Evolutionary conservation across 805 yeast genomes (phyloP).

Genomic region (Wickerhamiella musiphila): DNA sequence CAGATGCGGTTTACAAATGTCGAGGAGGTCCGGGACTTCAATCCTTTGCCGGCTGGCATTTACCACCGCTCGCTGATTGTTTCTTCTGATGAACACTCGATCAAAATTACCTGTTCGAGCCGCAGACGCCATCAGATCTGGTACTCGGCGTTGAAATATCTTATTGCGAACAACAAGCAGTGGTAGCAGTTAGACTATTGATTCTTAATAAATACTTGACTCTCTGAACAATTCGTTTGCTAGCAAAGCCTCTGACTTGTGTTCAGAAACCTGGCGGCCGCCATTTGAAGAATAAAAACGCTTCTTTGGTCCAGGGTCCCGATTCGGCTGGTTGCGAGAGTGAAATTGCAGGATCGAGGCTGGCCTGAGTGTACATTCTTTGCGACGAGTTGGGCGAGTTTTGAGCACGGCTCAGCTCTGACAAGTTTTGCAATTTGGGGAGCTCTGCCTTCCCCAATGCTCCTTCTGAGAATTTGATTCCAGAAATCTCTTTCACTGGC

Average conservation of each 20-base stretch:
- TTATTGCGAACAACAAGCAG: conserved; percentile 29
- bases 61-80: conserved; percentile 72
- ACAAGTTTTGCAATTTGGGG: too few relatives aligned
- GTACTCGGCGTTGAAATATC: conserved; percentile 66
- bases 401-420: neutral
- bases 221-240: too few relatives aligned
- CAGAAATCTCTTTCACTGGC: too few relatives aligned
- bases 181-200: neutral
- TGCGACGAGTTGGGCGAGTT: neutral
- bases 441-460: too few relatives aligned
- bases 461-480: too few relatives aligned
- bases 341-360: neutral
- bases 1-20: conserved; percentile 34
- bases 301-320: conserved; percentile 8
- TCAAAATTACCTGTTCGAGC: conserved; percentile 76
- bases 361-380: neutral
- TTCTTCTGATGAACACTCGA: conserved; percentile 42
- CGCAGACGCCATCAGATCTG: conserved; percentile 80
- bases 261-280: too few relatives aligned
- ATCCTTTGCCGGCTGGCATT: conserved; percentile 78
- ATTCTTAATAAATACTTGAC: too few relatives aligned
- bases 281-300: conserved; percentile 4
- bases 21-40: conserved; percentile 64
- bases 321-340: neutral
- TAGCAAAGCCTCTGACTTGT: too few relatives aligned